These are phyloP conservation scores for Citrullus colocynthis DNA, from an alignment of 306 rosid species.

Conservation along the genomic window DNA sequence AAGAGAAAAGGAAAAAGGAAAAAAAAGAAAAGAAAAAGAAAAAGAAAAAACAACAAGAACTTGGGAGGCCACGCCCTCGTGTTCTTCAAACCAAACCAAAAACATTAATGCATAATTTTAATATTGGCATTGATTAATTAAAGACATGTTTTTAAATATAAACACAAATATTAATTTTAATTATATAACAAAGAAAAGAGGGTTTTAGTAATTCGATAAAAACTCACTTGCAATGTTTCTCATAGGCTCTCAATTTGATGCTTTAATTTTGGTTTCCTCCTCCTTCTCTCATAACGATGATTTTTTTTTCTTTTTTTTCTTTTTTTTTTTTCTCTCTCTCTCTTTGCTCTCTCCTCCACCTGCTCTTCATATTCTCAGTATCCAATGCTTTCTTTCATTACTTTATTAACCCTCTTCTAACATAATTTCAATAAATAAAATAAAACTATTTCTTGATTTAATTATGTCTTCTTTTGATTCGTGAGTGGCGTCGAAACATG, in stretches of 20 bases:
- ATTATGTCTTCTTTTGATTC: too few relatives aligned
- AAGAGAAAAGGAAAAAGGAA: neutral
- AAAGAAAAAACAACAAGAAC: neutral
- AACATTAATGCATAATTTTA: neutral
- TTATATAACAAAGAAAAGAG: neutral
- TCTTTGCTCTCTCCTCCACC: neutral
- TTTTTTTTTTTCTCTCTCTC: neutral
- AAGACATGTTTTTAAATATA: neutral
- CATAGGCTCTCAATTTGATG: constrained; percentile 10
- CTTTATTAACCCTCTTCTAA: neutral
- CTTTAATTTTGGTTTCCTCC: neutral
- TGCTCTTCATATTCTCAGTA: neutral
- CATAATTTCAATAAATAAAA: too few relatives aligned
- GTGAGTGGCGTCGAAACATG: too few relatives aligned
- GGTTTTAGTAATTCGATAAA: constrained; percentile 12
- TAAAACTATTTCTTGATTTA: too few relatives aligned
- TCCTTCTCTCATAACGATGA: neutral
- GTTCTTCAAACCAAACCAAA: constrained; percentile 3
- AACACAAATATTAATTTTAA: neutral
- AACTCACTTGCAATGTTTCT: constrained; percentile 10
- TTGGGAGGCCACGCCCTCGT: constrained; percentile 16
- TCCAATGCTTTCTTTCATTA: neutral
- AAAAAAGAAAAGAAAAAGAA: neutral
- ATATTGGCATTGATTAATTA: neutral
- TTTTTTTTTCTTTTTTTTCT: neutral